Percentiles rank a stretch among this genome's conserved stretches.
These are phyloP conservation scores for Clarireedia paspali DNA, from an alignment of 2,329 filamentous ascomycete genomes.

Conservation along the genomic window DNA sequence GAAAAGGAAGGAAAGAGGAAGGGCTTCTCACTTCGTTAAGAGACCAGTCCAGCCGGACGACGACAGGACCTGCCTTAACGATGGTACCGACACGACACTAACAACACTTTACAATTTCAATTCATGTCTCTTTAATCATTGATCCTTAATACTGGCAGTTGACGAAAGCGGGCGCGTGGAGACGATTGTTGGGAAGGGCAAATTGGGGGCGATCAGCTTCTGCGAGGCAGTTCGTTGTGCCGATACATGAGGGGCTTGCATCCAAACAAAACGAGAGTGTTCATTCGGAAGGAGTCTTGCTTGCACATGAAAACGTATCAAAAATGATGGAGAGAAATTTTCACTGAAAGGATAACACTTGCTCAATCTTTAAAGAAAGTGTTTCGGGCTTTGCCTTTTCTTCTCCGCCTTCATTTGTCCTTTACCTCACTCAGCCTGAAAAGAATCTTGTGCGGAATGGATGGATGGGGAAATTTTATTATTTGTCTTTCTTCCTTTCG, in stretches of 20 bases:
- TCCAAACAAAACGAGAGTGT: conserved; percentile 2
- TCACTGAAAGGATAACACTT: not conserved
- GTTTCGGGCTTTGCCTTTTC: not conserved
- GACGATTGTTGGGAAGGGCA: not conserved
- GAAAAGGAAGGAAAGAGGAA: conserved; percentile 99
- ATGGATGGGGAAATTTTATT: not conserved
- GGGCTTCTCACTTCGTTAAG: conserved; percentile 96
- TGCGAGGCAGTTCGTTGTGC: conserved; percentile 5
- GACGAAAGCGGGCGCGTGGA: conserved; percentile 2
- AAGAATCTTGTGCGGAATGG: not conserved
- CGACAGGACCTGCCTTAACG: conserved; percentile 2
- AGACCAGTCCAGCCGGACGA: not conserved
- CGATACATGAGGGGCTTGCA: conserved; percentile 2
- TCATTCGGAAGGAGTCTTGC: conserved; percentile 1
- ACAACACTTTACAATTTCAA: conserved; percentile 8
- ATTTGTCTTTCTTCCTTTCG: not conserved
- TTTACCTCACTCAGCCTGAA: not conserved
- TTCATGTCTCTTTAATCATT: conserved; percentile 13
- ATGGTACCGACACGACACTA: conserved; percentile 7
- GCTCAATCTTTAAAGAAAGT: not conserved
- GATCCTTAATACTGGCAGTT: conserved; percentile 10
- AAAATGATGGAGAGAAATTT: not conserved
- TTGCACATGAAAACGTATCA: conserved; percentile 7
- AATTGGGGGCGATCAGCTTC: conserved; percentile 4
- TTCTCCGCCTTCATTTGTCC: not conserved